Percentiles rank a stretch among this genome's conserved stretches.
These are phyloP conservation scores for Pharnaceum exiguum DNA, from an alignment of 148 eudicot species.

Conservation along the genomic window DNA sequence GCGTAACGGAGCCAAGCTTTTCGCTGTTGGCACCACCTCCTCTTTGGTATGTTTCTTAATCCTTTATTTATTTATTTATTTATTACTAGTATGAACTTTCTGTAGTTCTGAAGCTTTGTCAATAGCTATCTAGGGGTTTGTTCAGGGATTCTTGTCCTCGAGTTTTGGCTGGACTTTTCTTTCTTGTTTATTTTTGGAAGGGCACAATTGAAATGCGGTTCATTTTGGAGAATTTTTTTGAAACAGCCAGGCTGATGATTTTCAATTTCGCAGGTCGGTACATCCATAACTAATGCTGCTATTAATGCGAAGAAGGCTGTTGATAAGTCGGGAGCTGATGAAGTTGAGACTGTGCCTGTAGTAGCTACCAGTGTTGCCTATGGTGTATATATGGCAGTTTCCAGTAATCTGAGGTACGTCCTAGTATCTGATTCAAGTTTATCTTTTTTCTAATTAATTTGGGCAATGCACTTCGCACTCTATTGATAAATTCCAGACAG, in stretches of 20 bases:
- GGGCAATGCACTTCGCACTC: no score
- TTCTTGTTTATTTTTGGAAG: neutral
- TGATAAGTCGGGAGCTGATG: conserved; percentile 49
- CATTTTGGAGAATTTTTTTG: neutral
- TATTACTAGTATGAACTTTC: no score
- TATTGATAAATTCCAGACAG: no score
- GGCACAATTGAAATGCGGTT: neutral
- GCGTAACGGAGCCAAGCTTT: conserved; percentile 92
- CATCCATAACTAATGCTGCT: conserved; percentile 66
- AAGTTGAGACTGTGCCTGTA: conserved; percentile 78
- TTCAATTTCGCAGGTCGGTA: conserved; percentile 57
- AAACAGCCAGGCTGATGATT: neutral
- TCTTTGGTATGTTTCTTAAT: conserved; percentile 58
- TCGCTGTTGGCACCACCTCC: conserved; percentile 85
- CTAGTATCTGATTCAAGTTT: neutral
- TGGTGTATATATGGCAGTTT: conserved; percentile 90
- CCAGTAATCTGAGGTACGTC: conserved; percentile 91
- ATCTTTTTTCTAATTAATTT: no score
- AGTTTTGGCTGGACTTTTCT: neutral
- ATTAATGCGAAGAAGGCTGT: conserved; percentile 84
- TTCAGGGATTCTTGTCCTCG: neutral
- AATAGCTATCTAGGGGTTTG: no score
- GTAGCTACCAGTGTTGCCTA: conserved; percentile 82
- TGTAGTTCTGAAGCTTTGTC: neutral
- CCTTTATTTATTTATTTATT: neutral